A percentile compares a stretch with the other conserved stretches of the same genome.
phyloP scores from a whole-genome alignment of 345 rosid genomes.

The Microcos paniculata region DNA sequence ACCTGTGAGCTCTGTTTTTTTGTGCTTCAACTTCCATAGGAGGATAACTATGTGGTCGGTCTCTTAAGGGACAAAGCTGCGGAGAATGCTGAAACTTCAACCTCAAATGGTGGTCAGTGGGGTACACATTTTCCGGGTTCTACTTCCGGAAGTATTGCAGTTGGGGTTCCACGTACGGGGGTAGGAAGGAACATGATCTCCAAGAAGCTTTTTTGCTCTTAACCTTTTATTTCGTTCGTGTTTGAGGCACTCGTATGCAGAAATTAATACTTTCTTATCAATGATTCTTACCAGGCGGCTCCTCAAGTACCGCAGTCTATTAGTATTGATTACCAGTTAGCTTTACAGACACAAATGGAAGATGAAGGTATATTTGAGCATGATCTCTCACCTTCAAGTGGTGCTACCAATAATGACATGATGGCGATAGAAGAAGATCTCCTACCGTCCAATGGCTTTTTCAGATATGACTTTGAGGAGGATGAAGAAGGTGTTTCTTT shows the following conservation, averaged over 20 bases:
- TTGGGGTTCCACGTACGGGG: background rate
- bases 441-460: background rate
- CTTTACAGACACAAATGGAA: background rate
- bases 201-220: background rate
- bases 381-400: background rate
- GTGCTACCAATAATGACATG: background rate
- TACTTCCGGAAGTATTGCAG: background rate
- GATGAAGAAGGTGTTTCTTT: background rate
- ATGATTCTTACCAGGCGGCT: constrained; percentile 14
- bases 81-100: background rate
- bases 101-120: background rate
- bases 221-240: background rate
- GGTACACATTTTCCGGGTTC: background rate
- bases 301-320: background rate
- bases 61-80: constrained; percentile 2
- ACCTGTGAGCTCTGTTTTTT: background rate
- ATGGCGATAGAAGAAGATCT: background rate
- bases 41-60: background rate
- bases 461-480: background rate
- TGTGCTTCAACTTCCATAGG: constrained; percentile 9
- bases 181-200: constrained; percentile 2
- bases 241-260: background rate
- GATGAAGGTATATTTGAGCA: background rate
- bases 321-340: background rate
- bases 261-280: constrained; percentile 8